Evolutionary conservation across 2,329 filamentous ascomycete genomes (phyloP).

Genomic region (Colletotrichum eremochloae): DNA sequence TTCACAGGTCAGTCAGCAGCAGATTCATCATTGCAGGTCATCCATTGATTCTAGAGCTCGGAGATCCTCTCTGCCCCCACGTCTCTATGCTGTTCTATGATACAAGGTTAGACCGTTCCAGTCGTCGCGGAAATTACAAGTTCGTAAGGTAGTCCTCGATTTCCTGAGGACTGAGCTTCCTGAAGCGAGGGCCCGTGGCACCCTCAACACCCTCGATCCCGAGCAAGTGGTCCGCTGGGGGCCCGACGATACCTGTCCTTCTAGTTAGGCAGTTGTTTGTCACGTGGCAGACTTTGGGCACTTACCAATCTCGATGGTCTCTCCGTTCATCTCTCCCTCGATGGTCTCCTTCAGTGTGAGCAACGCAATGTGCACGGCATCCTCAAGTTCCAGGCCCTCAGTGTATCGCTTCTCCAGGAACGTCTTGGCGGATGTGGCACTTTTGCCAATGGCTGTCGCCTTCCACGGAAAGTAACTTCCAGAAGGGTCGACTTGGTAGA

Average conservation of each 20-base stretch:
- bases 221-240: slow-evolving; percentile 91
- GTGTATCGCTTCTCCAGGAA: slow-evolving; percentile 99
- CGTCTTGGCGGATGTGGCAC: slow-evolving; percentile 97
- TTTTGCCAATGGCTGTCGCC: slow-evolving; percentile 98
- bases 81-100: slow-evolving; percentile 51
- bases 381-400: slow-evolving; percentile 95
- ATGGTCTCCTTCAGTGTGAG: slow-evolving; percentile 99
- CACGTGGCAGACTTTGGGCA: slow-evolving; percentile 33
- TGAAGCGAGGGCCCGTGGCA: slow-evolving; percentile 86
- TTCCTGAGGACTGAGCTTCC: slow-evolving; percentile 96
- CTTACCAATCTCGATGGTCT: slow-evolving; percentile 97
- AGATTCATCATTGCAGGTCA: slow-evolving; percentile 31
- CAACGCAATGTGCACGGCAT: slow-evolving; percentile 97
- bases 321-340: slow-evolving; percentile 98
- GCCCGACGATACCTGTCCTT: slow-evolving; percentile 86
- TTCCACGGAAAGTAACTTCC: slow-evolving; percentile 99
- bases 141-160: slow-evolving; percentile 99
- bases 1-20: not conserved
- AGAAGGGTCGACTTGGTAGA: slow-evolving; percentile 99
- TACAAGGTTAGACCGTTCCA: slow-evolving; percentile 51
- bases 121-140: slow-evolving; percentile 72
- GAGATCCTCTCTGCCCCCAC: slow-evolving; percentile 27
- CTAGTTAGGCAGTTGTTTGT: slow-evolving; percentile 40
- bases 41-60: slow-evolving; percentile 42
- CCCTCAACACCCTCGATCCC: slow-evolving; percentile 92